Conservation (phyloP, 1,139 yeast species). For the Petasospora fabianii region DNA sequence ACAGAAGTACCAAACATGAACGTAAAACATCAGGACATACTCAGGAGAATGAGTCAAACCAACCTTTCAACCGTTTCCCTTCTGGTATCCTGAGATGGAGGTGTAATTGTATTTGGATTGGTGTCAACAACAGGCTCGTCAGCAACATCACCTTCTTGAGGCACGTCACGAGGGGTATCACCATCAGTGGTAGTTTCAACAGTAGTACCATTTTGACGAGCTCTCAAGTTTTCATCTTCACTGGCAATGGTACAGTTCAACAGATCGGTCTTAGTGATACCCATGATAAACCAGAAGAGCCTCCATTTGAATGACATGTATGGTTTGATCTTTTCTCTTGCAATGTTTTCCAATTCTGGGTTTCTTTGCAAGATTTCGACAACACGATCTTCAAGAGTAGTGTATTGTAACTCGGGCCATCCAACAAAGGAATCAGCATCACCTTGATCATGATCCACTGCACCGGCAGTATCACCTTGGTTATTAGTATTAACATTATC, state of each 20-base stretch:
- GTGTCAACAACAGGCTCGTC: neutral
- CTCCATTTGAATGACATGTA: constrained; percentile 37
- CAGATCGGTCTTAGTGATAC: constrained; percentile 44
- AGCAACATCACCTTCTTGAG: neutral
- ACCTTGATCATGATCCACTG: constrained; percentile 14
- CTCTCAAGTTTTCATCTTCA: constrained; percentile 33
- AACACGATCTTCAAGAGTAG: constrained; percentile 26
- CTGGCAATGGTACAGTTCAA: constrained; percentile 50
- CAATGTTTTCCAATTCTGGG: constrained; percentile 42
- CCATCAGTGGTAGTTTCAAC: constrained; percentile 4
- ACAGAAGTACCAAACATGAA: neutral
- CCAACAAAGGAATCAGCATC: constrained; percentile 13
- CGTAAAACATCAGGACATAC: neutral
- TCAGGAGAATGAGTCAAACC: neutral
- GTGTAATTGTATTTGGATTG: neutral
- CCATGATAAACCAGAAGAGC: constrained; percentile 55
- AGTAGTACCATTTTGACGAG: constrained; percentile 4
- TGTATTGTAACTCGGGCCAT: constrained; percentile 24
- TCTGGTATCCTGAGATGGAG: constrained; percentile 3
- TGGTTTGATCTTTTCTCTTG: constrained; percentile 36
- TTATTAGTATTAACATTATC: too few species aligned
- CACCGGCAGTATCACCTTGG: too few species aligned
- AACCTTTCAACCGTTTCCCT: constrained; percentile 7
- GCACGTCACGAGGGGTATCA: neutral
- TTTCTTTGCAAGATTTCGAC: constrained; percentile 22